Evolutionary conservation across 495 filamentous ascomycete species (phyloP).

Genomic region (Penicillium verhagenii): DNA sequence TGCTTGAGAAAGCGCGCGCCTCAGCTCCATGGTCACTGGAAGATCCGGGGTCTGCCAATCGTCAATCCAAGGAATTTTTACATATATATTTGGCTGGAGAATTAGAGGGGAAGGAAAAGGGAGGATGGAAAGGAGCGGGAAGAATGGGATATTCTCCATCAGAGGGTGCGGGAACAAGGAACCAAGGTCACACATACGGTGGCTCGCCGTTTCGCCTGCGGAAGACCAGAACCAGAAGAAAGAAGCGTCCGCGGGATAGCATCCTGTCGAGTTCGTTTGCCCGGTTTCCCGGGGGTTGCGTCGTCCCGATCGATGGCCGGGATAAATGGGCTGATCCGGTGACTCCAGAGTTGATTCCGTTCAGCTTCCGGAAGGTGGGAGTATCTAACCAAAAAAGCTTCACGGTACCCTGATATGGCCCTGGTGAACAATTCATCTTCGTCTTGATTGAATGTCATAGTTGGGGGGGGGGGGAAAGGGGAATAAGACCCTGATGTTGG

Average conservation of each 20-base stretch:
- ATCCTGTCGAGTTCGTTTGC: slow-evolving; percentile 49
- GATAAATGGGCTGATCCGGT: slow-evolving; percentile 42
- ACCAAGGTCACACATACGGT: slow-evolving; percentile 52
- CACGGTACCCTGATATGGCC: slow-evolving; percentile 47
- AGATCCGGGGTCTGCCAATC: slow-evolving; percentile 50
- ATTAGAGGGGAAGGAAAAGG: slow-evolving; percentile 23
- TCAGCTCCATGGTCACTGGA: slow-evolving; percentile 33
- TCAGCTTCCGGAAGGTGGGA: slow-evolving; percentile 46
- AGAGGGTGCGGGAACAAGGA: slow-evolving; percentile 37
- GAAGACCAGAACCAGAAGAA: slow-evolving; percentile 37
- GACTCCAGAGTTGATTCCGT: slow-evolving; percentile 45
- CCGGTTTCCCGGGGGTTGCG: slow-evolving; percentile 30
- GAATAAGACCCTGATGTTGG: background rate
- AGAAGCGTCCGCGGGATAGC: slow-evolving; percentile 44
- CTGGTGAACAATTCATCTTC: slow-evolving; percentile 47
- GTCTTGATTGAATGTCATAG: slow-evolving; percentile 40
- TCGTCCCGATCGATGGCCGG: slow-evolving; percentile 24
- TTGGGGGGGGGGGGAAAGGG: slow-evolving; percentile 4
- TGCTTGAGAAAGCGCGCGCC: slow-evolving; percentile 34
- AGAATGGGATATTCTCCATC: slow-evolving; percentile 5
- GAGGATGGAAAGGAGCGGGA: slow-evolving; percentile 15
- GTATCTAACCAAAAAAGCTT: slow-evolving; percentile 45
- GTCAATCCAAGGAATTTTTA: slow-evolving; percentile 50
- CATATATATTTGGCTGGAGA: slow-evolving; percentile 20
- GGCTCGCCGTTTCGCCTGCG: slow-evolving; percentile 49